Conservation (phyloP, 208 protist species). For the Acanthamoeba lugdunensis region DNA sequence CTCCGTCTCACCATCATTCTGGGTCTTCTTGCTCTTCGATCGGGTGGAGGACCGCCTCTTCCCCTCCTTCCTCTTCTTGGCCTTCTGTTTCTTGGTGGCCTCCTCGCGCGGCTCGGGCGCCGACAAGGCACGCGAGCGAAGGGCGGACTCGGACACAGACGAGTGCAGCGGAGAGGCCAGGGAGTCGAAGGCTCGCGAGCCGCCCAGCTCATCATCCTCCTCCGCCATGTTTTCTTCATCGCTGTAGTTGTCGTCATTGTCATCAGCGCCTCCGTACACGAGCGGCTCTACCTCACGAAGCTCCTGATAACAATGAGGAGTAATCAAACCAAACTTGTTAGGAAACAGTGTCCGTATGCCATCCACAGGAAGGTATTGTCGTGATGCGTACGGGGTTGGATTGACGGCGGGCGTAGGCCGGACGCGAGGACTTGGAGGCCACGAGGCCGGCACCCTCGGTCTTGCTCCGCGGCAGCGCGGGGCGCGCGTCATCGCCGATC, state of each 20-base stretch:
- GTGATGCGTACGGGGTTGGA: slow-evolving; percentile 5
- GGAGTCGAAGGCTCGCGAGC: background rate
- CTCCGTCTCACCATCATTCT: background rate
- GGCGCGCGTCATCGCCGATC: background rate
- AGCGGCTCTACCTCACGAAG: slow-evolving; percentile 15
- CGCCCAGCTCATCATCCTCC: background rate
- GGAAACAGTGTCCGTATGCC: background rate
- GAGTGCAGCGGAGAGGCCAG: background rate
- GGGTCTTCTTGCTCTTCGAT: background rate
- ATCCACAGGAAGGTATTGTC: too few relatives aligned
- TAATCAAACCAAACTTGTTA: background rate
- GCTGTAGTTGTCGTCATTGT: background rate
- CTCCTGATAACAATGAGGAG: background rate
- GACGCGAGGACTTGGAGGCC: background rate
- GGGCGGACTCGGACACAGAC: background rate
- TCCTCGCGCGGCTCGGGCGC: background rate
- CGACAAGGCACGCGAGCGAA: background rate
- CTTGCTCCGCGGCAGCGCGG: background rate
- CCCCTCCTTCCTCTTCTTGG: background rate
- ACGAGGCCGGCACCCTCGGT: background rate
- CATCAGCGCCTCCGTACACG: background rate
- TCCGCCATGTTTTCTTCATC: background rate
- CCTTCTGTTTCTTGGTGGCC: background rate
- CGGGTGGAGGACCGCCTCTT: background rate
- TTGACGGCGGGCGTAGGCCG: background rate